phyloP scores from a whole-genome alignment of 345 rosid species.

The Citrus maxima region DNA sequence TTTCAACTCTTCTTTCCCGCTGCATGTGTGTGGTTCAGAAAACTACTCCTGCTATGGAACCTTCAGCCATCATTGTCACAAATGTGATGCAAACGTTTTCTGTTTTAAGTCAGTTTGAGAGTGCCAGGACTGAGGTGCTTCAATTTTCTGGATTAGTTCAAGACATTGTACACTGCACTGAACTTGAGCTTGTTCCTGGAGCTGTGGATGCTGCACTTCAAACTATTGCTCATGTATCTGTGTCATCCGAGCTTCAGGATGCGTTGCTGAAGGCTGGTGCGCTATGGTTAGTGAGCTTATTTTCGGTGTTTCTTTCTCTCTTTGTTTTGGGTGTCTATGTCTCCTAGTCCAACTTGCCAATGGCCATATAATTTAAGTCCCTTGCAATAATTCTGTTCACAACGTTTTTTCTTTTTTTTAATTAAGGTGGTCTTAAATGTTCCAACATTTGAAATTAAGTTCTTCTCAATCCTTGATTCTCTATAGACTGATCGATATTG shows the following conservation, averaged over 20 bases:
- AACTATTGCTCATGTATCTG: constrained; percentile 80
- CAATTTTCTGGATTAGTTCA: constrained; percentile 71
- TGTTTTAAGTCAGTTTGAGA: constrained; percentile 87
- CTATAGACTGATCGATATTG: not conserved
- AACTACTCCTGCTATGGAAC: constrained; percentile 86
- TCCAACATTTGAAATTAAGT: not conserved
- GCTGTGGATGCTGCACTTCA: constrained; percentile 94
- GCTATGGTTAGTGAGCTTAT: constrained; percentile 57
- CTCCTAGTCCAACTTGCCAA: not conserved
- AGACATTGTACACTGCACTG: constrained; percentile 93
- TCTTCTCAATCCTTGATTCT: not conserved
- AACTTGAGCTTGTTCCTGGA: constrained; percentile 87
- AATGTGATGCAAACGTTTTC: constrained; percentile 87
- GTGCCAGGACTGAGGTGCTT: constrained; percentile 78
- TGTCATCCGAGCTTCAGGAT: constrained; percentile 79
- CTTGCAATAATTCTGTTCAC: not conserved
- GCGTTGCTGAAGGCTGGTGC: constrained; percentile 87
- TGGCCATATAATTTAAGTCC: not conserved
- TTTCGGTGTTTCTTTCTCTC: not conserved
- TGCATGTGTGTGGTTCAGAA: constrained; percentile 97
- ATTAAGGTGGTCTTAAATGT: not conserved
- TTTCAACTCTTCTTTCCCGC: constrained; percentile 84
- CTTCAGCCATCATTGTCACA: constrained; percentile 87
- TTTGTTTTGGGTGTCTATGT: not conserved
- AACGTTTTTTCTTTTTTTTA: not conserved